Percentiles rank a stretch among this genome's conserved stretches.
phyloP scores from a whole-genome alignment of 1,139 yeast species.

The Diutina sp. region DNA sequence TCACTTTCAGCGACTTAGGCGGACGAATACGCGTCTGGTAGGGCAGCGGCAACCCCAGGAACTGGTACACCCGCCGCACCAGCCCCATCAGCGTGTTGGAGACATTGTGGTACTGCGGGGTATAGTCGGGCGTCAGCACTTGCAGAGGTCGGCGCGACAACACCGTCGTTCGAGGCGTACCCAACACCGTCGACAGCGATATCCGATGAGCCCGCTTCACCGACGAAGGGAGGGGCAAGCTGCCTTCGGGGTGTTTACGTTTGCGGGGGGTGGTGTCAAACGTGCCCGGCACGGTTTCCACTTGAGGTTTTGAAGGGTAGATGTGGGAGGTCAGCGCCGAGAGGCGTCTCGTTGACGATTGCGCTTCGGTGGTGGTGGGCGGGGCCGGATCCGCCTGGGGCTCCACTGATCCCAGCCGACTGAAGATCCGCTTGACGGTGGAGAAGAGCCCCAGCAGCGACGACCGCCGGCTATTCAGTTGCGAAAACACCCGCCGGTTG shows the following conservation, averaged over 20 bases:
- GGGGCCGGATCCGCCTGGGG: background rate
- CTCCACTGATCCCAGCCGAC: background rate
- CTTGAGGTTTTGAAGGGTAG: background rate
- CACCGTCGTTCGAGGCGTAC: background rate
- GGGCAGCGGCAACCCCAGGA: conserved; percentile 54
- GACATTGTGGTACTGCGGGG: conserved; percentile 23
- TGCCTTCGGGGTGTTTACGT: background rate
- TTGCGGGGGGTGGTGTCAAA: background rate
- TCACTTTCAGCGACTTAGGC: conserved; percentile 8
- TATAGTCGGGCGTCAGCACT: conserved; percentile 23
- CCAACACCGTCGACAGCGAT: background rate
- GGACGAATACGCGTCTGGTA: conserved; percentile 39
- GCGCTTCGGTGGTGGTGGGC: background rate
- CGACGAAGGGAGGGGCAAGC: background rate
- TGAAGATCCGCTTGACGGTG: conserved; percentile 1
- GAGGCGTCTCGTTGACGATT: background rate
- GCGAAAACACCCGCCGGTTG: conserved; percentile 2
- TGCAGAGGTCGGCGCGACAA: background rate
- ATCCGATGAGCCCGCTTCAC: background rate
- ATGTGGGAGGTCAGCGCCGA: background rate
- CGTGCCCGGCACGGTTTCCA: background rate
- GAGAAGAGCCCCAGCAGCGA: conserved; percentile 1
- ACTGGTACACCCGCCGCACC: conserved; percentile 37
- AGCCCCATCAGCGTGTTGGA: conserved; percentile 10
- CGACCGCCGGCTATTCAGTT: background rate